Conservation (phyloP, 805 yeast species). For the Candida khao-thaluensis region DNA sequence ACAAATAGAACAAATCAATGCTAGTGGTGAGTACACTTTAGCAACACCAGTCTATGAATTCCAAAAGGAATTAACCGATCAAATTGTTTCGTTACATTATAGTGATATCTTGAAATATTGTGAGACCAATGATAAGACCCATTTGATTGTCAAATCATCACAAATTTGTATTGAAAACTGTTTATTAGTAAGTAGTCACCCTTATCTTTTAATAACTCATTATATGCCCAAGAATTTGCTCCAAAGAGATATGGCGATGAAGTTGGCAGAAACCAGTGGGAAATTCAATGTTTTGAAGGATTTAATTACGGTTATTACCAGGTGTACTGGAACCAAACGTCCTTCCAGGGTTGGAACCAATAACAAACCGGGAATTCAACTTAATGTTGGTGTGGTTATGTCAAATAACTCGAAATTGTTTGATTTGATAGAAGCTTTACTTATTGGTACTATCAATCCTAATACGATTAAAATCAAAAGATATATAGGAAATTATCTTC, state of each 20-base stretch:
- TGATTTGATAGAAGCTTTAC: conserved; percentile 71
- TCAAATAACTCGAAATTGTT: conserved; percentile 61
- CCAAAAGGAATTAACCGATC: conserved; percentile 87
- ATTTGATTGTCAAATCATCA: conserved; percentile 69
- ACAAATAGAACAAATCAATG: conserved; percentile 44
- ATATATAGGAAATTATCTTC: conserved; percentile 51
- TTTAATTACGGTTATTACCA: conserved; percentile 47
- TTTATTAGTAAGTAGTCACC: conserved; percentile 82
- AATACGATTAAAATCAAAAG: conserved; percentile 41
- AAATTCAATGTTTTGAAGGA: conserved; percentile 73
- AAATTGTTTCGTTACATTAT: conserved; percentile 87
- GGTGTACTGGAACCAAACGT: neutral
- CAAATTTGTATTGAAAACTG: conserved; percentile 73
- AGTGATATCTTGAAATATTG: conserved; percentile 86
- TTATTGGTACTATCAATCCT: conserved; percentile 51
- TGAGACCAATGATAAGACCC: conserved; percentile 53
- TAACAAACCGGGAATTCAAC: conserved; percentile 10
- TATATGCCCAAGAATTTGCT: conserved; percentile 78
- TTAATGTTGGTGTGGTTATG: conserved; percentile 66
- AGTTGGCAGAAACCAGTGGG: conserved; percentile 77
- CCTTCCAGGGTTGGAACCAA: neutral
- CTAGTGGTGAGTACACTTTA: conserved; percentile 65
- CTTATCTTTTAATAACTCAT: conserved; percentile 80
- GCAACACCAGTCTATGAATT: conserved; percentile 84
- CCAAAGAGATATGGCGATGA: conserved; percentile 66